A percentile compares a stretch with the other conserved stretches of the same genome.
These are phyloP conservation scores for Alternaria ethzedia DNA, from an alignment of 2,329 filamentous ascomycete genomes.

Conservation along the genomic window DNA sequence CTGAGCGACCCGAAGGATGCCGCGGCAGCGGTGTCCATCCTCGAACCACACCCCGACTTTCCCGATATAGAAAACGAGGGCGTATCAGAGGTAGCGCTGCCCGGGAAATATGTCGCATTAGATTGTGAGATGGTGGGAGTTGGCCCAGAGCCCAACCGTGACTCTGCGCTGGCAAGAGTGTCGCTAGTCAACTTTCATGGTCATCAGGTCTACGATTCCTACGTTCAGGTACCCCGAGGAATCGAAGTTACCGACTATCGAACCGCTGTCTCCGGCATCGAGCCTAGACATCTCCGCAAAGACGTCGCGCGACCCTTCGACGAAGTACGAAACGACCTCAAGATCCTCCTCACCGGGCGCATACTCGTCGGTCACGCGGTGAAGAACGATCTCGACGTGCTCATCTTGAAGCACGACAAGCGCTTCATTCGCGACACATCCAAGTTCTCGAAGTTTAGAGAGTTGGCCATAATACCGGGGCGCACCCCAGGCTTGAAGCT, in stretches of 20 bases:
- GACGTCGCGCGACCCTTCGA: slow-evolving; percentile 64
- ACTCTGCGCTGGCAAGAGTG: slow-evolving; percentile 82
- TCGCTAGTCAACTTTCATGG: slow-evolving; percentile 95
- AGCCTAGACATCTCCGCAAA: slow-evolving; percentile 71
- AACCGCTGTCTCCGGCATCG: slow-evolving; percentile 83
- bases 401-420: slow-evolving; percentile 79
- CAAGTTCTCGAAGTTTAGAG: slow-evolving; percentile 75
- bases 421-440: slow-evolving; percentile 85
- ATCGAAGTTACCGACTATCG: slow-evolving; percentile 88
- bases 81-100: slow-evolving; percentile 62
- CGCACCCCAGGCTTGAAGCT: slow-evolving; percentile 72
- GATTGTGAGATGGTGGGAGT: slow-evolving; percentile 99
- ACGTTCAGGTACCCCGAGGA: slow-evolving; percentile 71
- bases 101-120: slow-evolving; percentile 89
- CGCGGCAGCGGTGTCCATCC: slow-evolving; percentile 59
- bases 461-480: slow-evolving; percentile 65
- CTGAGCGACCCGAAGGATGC: slow-evolving; percentile 61
- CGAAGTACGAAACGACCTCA: slow-evolving; percentile 76
- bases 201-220: slow-evolving; percentile 91
- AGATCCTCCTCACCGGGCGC: slow-evolving; percentile 70
- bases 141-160: slow-evolving; percentile 66
- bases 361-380: slow-evolving; percentile 86
- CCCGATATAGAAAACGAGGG: slow-evolving; percentile 54
- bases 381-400: slow-evolving; percentile 74
- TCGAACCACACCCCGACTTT: slow-evolving; percentile 51